A percentile compares a stretch with the other conserved stretches of the same genome.
phyloP scores from a whole-genome alignment of 2,329 filamentous ascomycete species.

The Trichoderma lentiforme region DNA sequence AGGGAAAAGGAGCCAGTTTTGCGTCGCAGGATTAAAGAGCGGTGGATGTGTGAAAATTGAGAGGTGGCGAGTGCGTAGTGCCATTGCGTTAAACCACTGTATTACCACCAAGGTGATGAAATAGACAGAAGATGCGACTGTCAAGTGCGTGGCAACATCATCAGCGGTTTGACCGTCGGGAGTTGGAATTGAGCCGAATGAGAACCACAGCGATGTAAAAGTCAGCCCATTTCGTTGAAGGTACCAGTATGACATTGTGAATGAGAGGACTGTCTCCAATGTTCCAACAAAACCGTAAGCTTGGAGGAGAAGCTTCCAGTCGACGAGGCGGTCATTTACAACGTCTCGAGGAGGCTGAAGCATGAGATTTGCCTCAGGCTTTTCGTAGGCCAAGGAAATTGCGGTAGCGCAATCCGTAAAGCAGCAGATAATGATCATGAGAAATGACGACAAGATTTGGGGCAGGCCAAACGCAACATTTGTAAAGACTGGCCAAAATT shows the following conservation, averaged over 20 bases:
- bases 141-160: background rate
- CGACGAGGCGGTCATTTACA: background rate
- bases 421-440: background rate
- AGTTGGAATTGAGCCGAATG: background rate
- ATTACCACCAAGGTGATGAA: background rate
- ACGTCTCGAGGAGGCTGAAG: background rate
- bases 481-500: background rate
- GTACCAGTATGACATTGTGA: background rate
- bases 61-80: background rate
- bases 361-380: background rate
- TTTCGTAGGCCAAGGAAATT: background rate
- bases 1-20: background rate
- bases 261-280: background rate
- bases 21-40: background rate
- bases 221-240: background rate
- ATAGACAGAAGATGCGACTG: background rate
- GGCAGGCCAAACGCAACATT: background rate
- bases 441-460: background rate
- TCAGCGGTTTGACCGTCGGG: background rate
- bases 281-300: background rate
- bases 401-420: background rate
- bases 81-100: background rate
- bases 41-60: background rate
- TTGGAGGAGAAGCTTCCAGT: background rate
- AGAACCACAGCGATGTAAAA: background rate